These are phyloP conservation scores for Linnemannia exigua DNA, from an alignment of 192 early-diverging fungal genomes.

Conservation along the genomic window DNA sequence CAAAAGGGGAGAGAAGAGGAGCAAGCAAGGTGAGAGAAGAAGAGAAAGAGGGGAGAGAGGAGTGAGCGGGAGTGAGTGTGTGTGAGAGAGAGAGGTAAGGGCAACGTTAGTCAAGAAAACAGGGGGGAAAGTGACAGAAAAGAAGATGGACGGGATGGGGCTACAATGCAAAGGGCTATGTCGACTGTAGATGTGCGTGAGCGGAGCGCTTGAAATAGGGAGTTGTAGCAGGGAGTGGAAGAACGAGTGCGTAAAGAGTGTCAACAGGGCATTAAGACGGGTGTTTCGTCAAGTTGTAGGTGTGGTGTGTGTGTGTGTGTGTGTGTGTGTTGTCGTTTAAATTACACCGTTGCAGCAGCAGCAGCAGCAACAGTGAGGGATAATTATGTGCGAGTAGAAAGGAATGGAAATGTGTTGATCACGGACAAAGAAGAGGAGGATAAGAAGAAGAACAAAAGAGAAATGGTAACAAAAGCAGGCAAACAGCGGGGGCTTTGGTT, in stretches of 20 bases:
- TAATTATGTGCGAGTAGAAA: background rate
- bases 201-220: background rate
- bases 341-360: background rate
- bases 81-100: background rate
- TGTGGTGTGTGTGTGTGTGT: too few relatives aligned
- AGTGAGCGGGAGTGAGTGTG: background rate
- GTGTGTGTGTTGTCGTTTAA: too few relatives aligned
- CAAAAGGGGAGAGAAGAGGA: background rate
- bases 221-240: background rate
- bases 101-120: constrained; percentile 3
- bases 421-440: background rate
- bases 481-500: background rate
- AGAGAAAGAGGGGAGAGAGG: background rate
- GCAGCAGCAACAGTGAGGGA: too few relatives aligned
- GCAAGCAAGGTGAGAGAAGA: background rate
- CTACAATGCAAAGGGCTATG: background rate
- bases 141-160: background rate
- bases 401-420: background rate
- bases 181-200: background rate
- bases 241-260: background rate
- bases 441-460: background rate
- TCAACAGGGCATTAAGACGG: too few relatives aligned
- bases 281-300: too few relatives aligned
- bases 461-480: background rate
- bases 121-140: background rate